These are phyloP conservation scores for Rhizopogon rudus DNA, from an alignment of 768 basidiomycete species.

Conservation along the genomic window DNA sequence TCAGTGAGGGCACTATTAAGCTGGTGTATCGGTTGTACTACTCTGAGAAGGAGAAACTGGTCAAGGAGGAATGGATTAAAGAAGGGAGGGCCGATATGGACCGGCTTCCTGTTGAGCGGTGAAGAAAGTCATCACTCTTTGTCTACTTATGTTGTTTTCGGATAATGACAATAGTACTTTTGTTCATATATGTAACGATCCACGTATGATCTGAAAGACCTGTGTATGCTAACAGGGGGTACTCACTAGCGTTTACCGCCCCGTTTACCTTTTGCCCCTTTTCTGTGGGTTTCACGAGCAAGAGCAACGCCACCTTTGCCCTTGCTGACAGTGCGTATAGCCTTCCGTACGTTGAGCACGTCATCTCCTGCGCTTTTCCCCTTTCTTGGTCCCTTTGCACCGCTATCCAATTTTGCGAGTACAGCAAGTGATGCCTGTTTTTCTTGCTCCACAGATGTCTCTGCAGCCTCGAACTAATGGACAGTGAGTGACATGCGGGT, in stretches of 20 bases:
- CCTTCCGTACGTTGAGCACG: conserved; percentile 85
- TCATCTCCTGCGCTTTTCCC: conserved; percentile 38
- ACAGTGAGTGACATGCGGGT: conserved; percentile 1
- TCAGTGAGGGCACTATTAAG: conserved; percentile 94
- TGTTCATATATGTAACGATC: not conserved
- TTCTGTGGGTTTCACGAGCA: conserved; percentile 34
- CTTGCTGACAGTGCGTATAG: conserved; percentile 71
- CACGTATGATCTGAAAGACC: not conserved
- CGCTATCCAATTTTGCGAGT: conserved; percentile 72
- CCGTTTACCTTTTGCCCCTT: conserved; percentile 21
- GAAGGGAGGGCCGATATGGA: conserved; percentile 59
- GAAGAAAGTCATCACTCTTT: not conserved
- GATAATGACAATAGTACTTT: conserved; percentile 2
- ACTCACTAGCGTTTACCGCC: conserved; percentile 23
- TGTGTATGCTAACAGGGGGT: not conserved
- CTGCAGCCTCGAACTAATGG: conserved; percentile 78
- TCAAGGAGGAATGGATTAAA: conserved; percentile 83
- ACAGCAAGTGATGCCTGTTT: conserved; percentile 69
- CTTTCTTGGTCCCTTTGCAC: conserved; percentile 47
- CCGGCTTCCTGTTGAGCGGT: conserved; percentile 22
- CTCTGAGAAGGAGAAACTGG: conserved; percentile 66
- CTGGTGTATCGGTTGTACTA: conserved; percentile 82
- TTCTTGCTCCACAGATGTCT: conserved; percentile 60
- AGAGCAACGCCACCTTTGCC: conserved; percentile 61
- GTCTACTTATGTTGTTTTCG: not conserved